These are phyloP conservation scores for Penicillium decumbens DNA, from an alignment of 2,329 filamentous ascomycete species.

Conservation along the genomic window DNA sequence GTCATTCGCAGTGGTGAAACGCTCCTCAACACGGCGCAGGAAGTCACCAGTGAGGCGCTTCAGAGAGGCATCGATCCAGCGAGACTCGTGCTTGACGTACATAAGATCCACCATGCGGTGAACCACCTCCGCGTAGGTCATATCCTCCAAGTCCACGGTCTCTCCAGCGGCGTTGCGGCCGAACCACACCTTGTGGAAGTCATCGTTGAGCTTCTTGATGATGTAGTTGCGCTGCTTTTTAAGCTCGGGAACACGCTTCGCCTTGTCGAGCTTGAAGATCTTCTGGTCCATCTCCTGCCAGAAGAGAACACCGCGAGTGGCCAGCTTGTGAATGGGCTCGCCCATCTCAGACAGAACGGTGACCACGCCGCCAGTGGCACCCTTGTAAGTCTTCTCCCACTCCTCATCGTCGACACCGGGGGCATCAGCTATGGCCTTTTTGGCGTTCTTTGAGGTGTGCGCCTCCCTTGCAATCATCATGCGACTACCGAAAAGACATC, in stretches of 20 bases:
- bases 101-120: slow-evolving; percentile 83
- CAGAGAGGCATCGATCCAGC: slow-evolving; percentile 87
- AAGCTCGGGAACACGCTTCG: slow-evolving; percentile 81
- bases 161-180: slow-evolving; percentile 75
- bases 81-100: slow-evolving; percentile 82
- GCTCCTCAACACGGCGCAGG: slow-evolving; percentile 93
- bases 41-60: slow-evolving; percentile 85
- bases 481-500: slow-evolving; percentile 82
- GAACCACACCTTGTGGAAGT: slow-evolving; percentile 97
- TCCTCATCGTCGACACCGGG: slow-evolving; percentile 73
- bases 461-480: slow-evolving; percentile 95
- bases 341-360: slow-evolving; percentile 99
- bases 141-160: slow-evolving; percentile 84
- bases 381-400: slow-evolving; percentile 94
- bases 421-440: slow-evolving; percentile 84
- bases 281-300: slow-evolving; percentile 99
- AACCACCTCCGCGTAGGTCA: slow-evolving; percentile 88
- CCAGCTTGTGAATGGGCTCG: slow-evolving; percentile 97
- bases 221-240: slow-evolving; percentile 87
- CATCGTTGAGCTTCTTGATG: slow-evolving; percentile 91
- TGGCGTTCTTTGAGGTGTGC: slow-evolving; percentile 78
- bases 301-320: slow-evolving; percentile 90
- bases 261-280: slow-evolving; percentile 94
- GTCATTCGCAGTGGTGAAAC: slow-evolving; percentile 70
- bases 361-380: slow-evolving; percentile 84